These are phyloP conservation scores for Botrytis squamosa DNA, from an alignment of 2,329 filamentous ascomycete species.

Conservation along the genomic window DNA sequence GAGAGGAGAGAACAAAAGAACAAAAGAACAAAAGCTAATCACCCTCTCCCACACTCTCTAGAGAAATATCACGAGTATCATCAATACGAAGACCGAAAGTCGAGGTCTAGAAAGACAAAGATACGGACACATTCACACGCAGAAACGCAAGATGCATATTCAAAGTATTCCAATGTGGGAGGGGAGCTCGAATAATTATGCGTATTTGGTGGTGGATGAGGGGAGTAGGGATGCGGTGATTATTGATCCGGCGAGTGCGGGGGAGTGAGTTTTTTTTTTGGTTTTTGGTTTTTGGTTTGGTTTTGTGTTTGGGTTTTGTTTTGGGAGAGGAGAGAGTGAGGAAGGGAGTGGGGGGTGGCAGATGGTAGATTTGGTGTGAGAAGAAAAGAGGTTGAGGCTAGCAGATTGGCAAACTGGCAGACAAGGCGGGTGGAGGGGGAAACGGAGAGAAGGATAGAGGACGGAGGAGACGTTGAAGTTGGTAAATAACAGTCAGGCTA, in stretches of 20 bases:
- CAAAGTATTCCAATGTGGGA: slow-evolving; percentile 88
- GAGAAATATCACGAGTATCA: not conserved
- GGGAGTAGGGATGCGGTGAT: slow-evolving; percentile 75
- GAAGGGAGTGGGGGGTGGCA: slow-evolving; percentile 9
- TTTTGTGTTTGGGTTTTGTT: too few relatives aligned
- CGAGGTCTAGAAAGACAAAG: not conserved
- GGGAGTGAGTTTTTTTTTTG: slow-evolving; percentile 58
- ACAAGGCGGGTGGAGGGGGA: not conserved
- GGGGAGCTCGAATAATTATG: slow-evolving; percentile 78
- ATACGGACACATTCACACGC: not conserved
- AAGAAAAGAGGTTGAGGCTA: too few relatives aligned
- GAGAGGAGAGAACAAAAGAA: too few relatives aligned
- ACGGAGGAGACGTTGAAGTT: not conserved
- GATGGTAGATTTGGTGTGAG: too few relatives aligned
- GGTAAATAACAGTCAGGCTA: not conserved
- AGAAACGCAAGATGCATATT: slow-evolving; percentile 66
- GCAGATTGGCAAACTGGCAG: not conserved
- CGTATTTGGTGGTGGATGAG: slow-evolving; percentile 77
- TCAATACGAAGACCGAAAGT: not conserved
- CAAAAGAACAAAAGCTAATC: not conserved
- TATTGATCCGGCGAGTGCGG: slow-evolving; percentile 76
- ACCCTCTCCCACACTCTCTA: not conserved
- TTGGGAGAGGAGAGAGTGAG: not conserved
- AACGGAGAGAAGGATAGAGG: not conserved
- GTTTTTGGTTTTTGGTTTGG: not conserved